Conservation (phyloP, 1,284 basidiomycete species). For the Melampsora larici-populina region DNA sequence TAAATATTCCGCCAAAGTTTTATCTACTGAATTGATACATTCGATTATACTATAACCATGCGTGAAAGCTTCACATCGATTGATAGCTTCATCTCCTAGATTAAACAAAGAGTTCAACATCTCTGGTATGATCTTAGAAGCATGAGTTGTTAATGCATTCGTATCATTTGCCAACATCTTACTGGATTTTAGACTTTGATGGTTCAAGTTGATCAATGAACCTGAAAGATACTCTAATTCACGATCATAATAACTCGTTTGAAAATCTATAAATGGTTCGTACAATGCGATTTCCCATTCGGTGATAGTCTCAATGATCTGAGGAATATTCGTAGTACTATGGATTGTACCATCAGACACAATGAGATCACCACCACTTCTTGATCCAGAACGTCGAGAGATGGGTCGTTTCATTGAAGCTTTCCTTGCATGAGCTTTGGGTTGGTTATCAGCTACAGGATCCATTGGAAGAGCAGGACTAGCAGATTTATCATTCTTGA, state of each 20-base stretch:
- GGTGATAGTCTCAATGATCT: constrained; percentile 43
- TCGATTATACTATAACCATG: constrained; percentile 76
- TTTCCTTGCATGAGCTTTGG: not conserved
- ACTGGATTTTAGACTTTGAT: not conserved
- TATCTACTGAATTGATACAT: constrained; percentile 69
- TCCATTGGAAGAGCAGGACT: constrained; percentile 68
- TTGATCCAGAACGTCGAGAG: constrained; percentile 23
- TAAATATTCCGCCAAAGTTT: constrained; percentile 67
- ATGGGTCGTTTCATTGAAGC: constrained; percentile 22
- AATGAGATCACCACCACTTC: constrained; percentile 2
- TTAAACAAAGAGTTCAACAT: constrained; percentile 68
- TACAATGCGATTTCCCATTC: constrained; percentile 84
- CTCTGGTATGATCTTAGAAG: constrained; percentile 52
- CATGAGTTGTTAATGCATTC: constrained; percentile 25
- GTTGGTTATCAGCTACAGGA: constrained; percentile 61
- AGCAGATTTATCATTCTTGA: constrained; percentile 52
- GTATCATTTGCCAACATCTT: not conserved
- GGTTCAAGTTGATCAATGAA: constrained; percentile 54
- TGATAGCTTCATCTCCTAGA: constrained; percentile 72
- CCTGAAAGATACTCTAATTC: constrained; percentile 68
- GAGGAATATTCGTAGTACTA: constrained; percentile 23
- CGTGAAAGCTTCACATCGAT: constrained; percentile 72
- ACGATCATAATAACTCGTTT: constrained; percentile 72
- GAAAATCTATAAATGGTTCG: constrained; percentile 85
- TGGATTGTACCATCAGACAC: not conserved